These are phyloP conservation scores for Cadophora gregata DNA, from an alignment of 2,329 filamentous ascomycete genomes.

Conservation along the genomic window DNA sequence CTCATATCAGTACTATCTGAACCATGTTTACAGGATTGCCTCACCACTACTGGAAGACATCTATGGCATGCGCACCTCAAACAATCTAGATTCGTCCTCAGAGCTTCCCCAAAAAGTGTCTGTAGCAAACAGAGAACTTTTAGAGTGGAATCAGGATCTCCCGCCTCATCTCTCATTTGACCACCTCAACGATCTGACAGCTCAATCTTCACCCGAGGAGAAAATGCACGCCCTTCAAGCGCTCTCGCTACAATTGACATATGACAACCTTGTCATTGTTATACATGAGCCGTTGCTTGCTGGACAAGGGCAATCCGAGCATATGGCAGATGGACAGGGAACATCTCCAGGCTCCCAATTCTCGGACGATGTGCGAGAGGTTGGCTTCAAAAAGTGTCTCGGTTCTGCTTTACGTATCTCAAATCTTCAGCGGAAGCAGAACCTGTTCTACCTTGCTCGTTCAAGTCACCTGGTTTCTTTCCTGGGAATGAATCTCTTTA, in stretches of 20 bases:
- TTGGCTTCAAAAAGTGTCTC: not conserved
- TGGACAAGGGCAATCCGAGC: not conserved
- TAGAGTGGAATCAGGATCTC: not conserved
- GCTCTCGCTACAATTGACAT: not conserved
- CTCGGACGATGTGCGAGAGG: not conserved
- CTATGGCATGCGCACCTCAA: not conserved
- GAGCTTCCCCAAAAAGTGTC: not conserved
- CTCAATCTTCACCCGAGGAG: not conserved
- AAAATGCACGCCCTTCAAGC: not conserved
- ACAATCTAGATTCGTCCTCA: not conserved
- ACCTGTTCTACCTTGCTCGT: not conserved
- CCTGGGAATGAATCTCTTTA: not conserved
- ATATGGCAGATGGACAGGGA: not conserved
- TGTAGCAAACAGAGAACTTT: not conserved
- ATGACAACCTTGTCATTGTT: not conserved
- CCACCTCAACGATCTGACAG: not conserved
- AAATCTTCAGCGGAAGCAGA: not conserved
- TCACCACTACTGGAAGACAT: not conserved
- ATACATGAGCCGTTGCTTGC: not conserved
- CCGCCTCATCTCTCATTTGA: not conserved
- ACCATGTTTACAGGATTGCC: not conserved
- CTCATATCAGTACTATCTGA: not conserved
- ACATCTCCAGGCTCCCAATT: not conserved
- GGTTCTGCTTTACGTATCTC: not conserved
- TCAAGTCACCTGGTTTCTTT: not conserved